Evolutionary conservation across 2,329 filamentous ascomycete species (phyloP).

Genomic region (Epichloe sibirici): DNA sequence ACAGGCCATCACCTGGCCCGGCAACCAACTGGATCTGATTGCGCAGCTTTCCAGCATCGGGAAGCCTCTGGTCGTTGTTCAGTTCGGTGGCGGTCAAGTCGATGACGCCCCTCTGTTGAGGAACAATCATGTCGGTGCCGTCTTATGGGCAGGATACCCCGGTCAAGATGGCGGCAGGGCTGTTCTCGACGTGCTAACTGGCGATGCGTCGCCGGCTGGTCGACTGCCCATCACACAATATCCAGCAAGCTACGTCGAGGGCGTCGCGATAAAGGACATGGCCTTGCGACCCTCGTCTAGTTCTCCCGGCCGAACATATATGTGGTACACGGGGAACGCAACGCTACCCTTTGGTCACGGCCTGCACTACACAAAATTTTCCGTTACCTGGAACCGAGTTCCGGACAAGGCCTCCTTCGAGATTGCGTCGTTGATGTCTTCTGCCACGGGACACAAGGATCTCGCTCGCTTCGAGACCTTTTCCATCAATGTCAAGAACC

Average conservation of each 20-base stretch:
- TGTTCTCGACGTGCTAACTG: slow-evolving; percentile 40
- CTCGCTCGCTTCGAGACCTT: background rate
- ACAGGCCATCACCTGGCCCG: slow-evolving; percentile 36
- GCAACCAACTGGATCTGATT: slow-evolving; percentile 38
- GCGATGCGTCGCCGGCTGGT: slow-evolving; percentile 36
- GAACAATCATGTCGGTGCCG: slow-evolving; percentile 34
- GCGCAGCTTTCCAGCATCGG: slow-evolving; percentile 20
- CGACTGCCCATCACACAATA: slow-evolving; percentile 44
- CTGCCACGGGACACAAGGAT: background rate
- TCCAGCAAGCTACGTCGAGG: slow-evolving; percentile 34
- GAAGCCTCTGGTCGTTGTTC: slow-evolving; percentile 39
- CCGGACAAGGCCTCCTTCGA: background rate
- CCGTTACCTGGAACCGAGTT: slow-evolving; percentile 4
- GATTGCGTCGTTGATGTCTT: background rate
- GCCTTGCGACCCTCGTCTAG: slow-evolving; percentile 32
- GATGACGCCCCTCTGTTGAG: slow-evolving; percentile 37
- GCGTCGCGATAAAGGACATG: slow-evolving; percentile 45
- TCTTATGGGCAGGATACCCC: slow-evolving; percentile 48
- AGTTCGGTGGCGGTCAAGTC: slow-evolving; percentile 40
- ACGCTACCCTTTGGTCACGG: slow-evolving; percentile 43
- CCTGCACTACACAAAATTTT: slow-evolving; percentile 46
- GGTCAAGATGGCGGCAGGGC: slow-evolving; percentile 47
- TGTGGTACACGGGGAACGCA: slow-evolving; percentile 40
- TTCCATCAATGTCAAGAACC: background rate
- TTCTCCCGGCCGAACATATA: slow-evolving; percentile 44